phyloP scores from a whole-genome alignment of 306 rosid genomes.

The Neltuma alba region DNA sequence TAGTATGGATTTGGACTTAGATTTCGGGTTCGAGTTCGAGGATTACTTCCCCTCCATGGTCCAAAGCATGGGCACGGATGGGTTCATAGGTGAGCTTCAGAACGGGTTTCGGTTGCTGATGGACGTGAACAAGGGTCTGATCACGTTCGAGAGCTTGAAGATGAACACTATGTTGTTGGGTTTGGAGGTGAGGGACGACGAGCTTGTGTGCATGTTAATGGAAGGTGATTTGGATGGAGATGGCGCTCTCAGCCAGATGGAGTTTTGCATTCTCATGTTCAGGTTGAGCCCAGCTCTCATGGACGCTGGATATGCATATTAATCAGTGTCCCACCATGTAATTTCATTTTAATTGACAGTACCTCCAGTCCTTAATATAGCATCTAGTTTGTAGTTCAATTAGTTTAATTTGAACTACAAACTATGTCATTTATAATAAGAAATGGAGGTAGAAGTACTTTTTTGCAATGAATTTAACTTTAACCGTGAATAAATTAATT shows the following conservation, averaged over 20 bases:
- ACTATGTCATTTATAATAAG: too few species aligned
- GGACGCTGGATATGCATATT: conserved; percentile 20
- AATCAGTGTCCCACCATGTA: not conserved
- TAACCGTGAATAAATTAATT: not conserved
- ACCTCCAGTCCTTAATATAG: not conserved
- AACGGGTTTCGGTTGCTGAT: conserved; percentile 52
- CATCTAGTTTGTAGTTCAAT: too few species aligned
- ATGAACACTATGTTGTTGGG: conserved; percentile 49
- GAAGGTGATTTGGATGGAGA: conserved; percentile 67
- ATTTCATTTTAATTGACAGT: not conserved
- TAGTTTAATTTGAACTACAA: too few species aligned
- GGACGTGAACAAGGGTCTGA: conserved; percentile 55
- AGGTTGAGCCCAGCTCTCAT: conserved; percentile 56
- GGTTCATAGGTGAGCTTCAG: conserved; percentile 54
- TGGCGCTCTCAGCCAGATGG: conserved; percentile 55
- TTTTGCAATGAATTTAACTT: not conserved
- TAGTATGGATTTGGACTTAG: conserved; percentile 2
- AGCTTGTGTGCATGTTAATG: conserved; percentile 56
- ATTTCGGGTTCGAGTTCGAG: conserved; percentile 45
- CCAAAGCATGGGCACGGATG: conserved; percentile 46
- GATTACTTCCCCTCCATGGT: conserved; percentile 66
- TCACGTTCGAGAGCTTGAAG: conserved; percentile 72
- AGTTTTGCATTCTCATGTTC: conserved; percentile 65
- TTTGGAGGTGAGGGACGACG: conserved; percentile 52
- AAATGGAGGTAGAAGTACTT: too few species aligned